Conservation (phyloP, 116 monocot species). For the Thalassia testudinum region DNA sequence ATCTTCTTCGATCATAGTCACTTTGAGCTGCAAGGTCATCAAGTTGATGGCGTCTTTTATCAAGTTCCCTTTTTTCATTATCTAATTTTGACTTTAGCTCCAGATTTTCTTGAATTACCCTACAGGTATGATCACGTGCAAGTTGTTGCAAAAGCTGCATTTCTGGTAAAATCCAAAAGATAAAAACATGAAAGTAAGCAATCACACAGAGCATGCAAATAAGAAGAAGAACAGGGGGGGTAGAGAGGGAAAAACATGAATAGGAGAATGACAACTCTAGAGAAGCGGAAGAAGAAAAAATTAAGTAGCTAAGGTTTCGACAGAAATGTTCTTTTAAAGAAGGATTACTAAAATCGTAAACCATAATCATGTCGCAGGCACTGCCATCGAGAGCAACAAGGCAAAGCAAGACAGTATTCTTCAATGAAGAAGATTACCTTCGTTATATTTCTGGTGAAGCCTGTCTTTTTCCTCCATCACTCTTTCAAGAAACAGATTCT, state of each 20-base stretch:
- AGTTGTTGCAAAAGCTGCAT: conserved; percentile 29
- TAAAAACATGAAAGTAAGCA: no score
- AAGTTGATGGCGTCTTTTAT: conserved; percentile 21
- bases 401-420: no score
- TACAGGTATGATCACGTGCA: conserved; percentile 33
- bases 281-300: no score
- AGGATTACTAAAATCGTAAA: no score
- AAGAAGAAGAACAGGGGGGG: no score
- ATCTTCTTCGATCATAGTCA: conserved; percentile 25
- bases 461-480: conserved; percentile 25
- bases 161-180: conserved; percentile 12
- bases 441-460: conserved; percentile 22
- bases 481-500: conserved; percentile 30
- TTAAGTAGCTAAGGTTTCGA: no score
- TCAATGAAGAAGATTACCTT: conserved; percentile 11
- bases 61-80: conserved; percentile 27
- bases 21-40: conserved; percentile 25
- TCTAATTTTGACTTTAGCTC: conserved; percentile 38
- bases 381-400: no score
- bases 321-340: no score
- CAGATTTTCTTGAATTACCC: conserved; percentile 40
- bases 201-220: no score
- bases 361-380: no score
- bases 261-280: no score
- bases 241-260: no score